Evolutionary conservation across 345 rosid genomes (phyloP).

Genomic region (Limnanthes douglasii): DNA sequence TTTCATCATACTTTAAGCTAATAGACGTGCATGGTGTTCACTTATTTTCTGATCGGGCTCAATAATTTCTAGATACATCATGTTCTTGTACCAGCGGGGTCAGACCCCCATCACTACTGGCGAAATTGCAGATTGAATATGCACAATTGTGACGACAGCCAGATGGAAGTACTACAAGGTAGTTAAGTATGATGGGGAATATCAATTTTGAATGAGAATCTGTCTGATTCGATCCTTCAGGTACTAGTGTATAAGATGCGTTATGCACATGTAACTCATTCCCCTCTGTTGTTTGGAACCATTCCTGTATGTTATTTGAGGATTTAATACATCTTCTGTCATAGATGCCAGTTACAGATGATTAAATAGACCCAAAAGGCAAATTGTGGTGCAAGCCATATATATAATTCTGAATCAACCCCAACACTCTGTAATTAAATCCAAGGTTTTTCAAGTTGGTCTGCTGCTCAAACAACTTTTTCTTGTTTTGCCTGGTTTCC

Average conservation of each 20-base stretch:
- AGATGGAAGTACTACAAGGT: constrained; percentile 56
- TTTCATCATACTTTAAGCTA: constrained; percentile 4
- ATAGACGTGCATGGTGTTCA: constrained; percentile 7
- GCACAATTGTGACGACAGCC: constrained; percentile 37
- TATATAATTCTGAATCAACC: no score
- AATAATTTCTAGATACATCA: constrained; percentile 38
- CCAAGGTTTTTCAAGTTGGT: no score
- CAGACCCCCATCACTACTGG: constrained; percentile 50
- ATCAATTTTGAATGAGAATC: constrained; percentile 1
- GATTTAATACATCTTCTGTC: no score
- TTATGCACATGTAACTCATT: background rate
- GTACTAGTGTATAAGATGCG: background rate
- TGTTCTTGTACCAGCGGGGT: constrained; percentile 45
- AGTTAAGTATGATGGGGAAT: constrained; percentile 4
- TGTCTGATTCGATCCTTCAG: background rate
- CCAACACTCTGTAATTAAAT: no score
- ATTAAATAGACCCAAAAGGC: no score
- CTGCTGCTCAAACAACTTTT: no score
- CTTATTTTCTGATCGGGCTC: constrained; percentile 9
- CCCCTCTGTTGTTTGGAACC: no score
- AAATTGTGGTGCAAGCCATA: no score
- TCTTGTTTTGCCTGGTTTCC: no score
- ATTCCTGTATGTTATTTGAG: no score
- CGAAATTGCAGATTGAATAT: constrained; percentile 47
- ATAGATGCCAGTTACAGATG: no score